These are phyloP conservation scores for Nakazawaea populi DNA, from an alignment of 805 yeast genomes.

Conservation along the genomic window DNA sequence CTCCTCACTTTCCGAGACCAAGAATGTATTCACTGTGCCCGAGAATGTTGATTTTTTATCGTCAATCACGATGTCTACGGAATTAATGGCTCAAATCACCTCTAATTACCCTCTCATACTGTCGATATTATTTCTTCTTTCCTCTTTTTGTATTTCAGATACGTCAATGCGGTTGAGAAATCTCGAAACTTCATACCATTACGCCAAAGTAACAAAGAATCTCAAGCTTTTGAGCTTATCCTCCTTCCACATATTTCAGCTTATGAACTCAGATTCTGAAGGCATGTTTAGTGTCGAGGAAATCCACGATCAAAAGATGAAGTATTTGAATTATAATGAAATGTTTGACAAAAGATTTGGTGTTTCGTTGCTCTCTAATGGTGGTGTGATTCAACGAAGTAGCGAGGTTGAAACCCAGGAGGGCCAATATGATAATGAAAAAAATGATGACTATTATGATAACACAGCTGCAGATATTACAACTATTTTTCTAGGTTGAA, in stretches of 20 bases:
- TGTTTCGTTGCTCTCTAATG: not conserved
- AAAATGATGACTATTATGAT: constrained; percentile 7
- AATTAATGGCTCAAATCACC: not conserved
- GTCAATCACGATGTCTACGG: not conserved
- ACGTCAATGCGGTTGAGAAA: not conserved
- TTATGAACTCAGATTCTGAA: not conserved
- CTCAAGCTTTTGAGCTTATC: not conserved
- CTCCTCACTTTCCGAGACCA: constrained; percentile 3
- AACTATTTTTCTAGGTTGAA: too few species aligned
- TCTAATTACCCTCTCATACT: constrained; percentile 1
- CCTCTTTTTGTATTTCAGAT: constrained; percentile 2
- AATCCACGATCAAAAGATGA: constrained; percentile 2
- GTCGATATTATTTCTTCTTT: constrained; percentile 2
- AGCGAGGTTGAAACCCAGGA: not conserved
- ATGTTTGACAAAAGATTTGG: not conserved
- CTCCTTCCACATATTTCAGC: not conserved
- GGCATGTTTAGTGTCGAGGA: constrained; percentile 6
- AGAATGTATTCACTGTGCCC: not conserved
- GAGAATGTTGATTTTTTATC: not conserved
- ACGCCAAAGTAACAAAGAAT: constrained; percentile 2
- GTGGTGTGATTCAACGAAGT: too few species aligned
- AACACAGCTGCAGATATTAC: not conserved
- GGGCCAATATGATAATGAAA: constrained; percentile 7
- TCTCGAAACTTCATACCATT: constrained; percentile 4
- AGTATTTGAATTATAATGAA: constrained; percentile 1